Percentiles rank a stretch among this genome's conserved stretches.
phyloP scores from a whole-genome alignment of 75 land plant species.

The Larix kaempferi region DNA sequence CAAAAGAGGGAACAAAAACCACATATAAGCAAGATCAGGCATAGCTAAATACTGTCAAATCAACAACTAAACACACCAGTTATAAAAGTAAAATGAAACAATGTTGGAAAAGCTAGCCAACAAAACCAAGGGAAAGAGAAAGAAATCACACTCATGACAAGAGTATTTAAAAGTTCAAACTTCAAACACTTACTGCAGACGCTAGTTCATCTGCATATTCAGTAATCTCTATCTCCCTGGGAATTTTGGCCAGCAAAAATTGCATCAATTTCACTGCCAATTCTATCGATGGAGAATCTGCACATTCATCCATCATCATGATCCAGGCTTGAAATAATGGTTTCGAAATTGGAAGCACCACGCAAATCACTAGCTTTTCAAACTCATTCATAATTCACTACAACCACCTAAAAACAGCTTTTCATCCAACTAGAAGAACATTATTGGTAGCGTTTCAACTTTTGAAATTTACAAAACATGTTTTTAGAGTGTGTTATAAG shows the following conservation, averaged over 20 bases:
- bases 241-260: conserved; percentile 37
- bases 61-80: background rate
- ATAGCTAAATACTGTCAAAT: background rate
- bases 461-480: too few relatives aligned
- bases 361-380: too few relatives aligned
- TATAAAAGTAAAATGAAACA: background rate
- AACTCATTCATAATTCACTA: too few relatives aligned
- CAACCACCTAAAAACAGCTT: too few relatives aligned
- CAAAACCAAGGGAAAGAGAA: background rate
- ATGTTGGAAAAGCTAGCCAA: background rate
- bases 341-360: too few relatives aligned
- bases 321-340: too few relatives aligned
- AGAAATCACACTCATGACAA: background rate
- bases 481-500: too few relatives aligned
- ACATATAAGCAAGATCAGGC: background rate
- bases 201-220: conserved; percentile 41
- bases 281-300: conserved; percentile 49
- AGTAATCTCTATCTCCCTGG: conserved; percentile 20
- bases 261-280: conserved; percentile 47
- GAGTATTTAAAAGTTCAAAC: background rate
- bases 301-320: background rate
- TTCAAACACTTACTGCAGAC: conserved; percentile 32
- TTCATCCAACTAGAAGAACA: too few relatives aligned
- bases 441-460: too few relatives aligned
- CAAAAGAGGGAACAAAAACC: background rate